Base-by-base conservation (phyloP, 208 protist genomes). In the Trypanosoma melophagium region DNA sequence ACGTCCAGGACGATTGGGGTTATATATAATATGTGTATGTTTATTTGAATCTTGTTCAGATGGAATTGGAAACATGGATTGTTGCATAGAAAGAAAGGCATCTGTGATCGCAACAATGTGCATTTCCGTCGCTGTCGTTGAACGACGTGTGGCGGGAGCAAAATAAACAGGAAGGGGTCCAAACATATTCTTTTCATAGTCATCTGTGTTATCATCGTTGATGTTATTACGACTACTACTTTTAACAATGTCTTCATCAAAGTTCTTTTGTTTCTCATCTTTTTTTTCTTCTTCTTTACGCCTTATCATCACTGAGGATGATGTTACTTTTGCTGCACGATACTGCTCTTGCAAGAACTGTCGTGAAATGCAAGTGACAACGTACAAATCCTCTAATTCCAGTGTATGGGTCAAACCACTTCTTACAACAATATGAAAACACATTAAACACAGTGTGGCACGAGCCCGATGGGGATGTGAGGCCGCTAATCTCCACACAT, bases 341-440 rank as follows among this genome's bases (percentile, higher is more conserved):
- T 42, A 45, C 31, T 73, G 60, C 7, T 16, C 41, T 24, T 49
- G 60, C 41, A 67, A 24, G 35, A 57, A 58, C 44, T 54, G 71
- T 13, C 83, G 76, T 31, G 77, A 76, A 3, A 84, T n/a, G 44
- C 70, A 80, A 42, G 77, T 71, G 42, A 92, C 75, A 59, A 87
- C 81, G 45, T 88, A 87, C 13, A 93, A 61, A 58, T 93, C 87
- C 71, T 90, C 84, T 53, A 87, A 38, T 31, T 52, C 63, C 50
- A 93, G 67, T 38, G 74, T 59, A 42, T 81, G 76, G 1, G 68
- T 53, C 17, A 79, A 31, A 13, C 71, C 74, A 57, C 67, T 71
- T n/a, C 62, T 76, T 41, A 74, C 57, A 25, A 73, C 66, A 12
- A 84, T 77, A 12, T 87, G 83, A 53, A 93, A 89, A 64, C 81